A percentile compares a stretch with the other conserved stretches of the same genome.
phyloP scores from a whole-genome alignment of 1,284 basidiomycete genomes.

The Austroboletus niveus region DNA sequence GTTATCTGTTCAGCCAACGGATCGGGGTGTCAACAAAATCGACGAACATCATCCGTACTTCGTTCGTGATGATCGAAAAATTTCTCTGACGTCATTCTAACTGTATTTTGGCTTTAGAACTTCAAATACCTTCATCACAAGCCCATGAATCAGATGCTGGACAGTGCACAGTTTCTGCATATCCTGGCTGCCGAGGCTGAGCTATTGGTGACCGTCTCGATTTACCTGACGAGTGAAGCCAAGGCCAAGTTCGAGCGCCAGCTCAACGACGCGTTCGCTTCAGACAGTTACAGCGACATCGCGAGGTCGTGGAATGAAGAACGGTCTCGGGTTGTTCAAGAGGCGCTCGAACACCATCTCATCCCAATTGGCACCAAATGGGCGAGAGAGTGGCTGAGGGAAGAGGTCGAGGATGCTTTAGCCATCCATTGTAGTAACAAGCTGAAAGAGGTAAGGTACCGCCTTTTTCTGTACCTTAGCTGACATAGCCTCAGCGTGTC shows the following conservation, averaged over 20 bases:
- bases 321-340: constrained; percentile 75
- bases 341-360: constrained; percentile 77
- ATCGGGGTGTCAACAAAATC: constrained; percentile 88
- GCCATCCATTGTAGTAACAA: constrained; percentile 65
- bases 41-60: constrained; percentile 88
- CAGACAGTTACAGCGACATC: constrained; percentile 83
- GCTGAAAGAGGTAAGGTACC: constrained; percentile 65
- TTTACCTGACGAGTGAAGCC: constrained; percentile 65
- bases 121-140: constrained; percentile 96
- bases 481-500: constrained; percentile 49
- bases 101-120: constrained; percentile 48
- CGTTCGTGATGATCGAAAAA: constrained; percentile 51
- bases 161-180: constrained; percentile 82
- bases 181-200: constrained; percentile 92
- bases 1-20: constrained; percentile 87
- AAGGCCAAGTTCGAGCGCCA: constrained; percentile 67
- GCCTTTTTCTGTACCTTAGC: constrained; percentile 14
- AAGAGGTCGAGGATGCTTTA: constrained; percentile 87
- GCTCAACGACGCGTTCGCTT: constrained; percentile 81
- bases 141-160: constrained; percentile 70
- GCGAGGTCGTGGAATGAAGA: constrained; percentile 93
- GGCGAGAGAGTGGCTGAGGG: constrained; percentile 86
- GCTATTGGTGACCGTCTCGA: constrained; percentile 76
- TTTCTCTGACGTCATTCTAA: constrained; percentile 7
- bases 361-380: constrained; percentile 84